A percentile compares a stretch with the other conserved stretches of the same genome.
These are phyloP conservation scores for Paramarasmius palmivorus DNA, from an alignment of 1,284 basidiomycete genomes.

Conservation along the genomic window DNA sequence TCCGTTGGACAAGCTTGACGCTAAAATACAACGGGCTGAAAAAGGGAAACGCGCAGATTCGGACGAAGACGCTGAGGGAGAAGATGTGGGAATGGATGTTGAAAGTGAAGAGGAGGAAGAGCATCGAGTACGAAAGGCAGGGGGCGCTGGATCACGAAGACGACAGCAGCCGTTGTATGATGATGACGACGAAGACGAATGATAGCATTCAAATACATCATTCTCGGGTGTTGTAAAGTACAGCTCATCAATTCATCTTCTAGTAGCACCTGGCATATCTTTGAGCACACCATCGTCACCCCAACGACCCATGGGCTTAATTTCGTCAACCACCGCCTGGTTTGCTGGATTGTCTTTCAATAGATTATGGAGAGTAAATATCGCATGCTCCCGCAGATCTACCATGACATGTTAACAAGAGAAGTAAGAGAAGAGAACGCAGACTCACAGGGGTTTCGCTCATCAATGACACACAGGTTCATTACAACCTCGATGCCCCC, in stretches of 20 bases:
- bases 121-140: constrained; percentile 55
- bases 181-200: constrained; percentile 62
- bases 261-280: constrained; percentile 29
- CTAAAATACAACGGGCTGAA: constrained; percentile 52
- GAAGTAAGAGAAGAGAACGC: constrained; percentile 2
- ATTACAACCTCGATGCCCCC: constrained; percentile 81
- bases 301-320: constrained; percentile 63
- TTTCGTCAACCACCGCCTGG: constrained; percentile 73
- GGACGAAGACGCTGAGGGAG: constrained; percentile 35
- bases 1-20: constrained; percentile 68
- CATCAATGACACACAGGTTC: constrained; percentile 86
- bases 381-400: constrained; percentile 90
- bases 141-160: constrained; percentile 42
- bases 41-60: constrained; percentile 36
- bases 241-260: constrained; percentile 11
- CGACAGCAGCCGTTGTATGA: constrained; percentile 57
- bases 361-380: constrained; percentile 80
- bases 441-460: constrained; percentile 80
- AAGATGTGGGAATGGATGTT: constrained; percentile 61
- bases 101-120: constrained; percentile 76
- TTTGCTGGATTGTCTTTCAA: constrained; percentile 77
- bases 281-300: constrained; percentile 59
- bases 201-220: constrained; percentile 14
- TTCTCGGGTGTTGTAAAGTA: background rate
- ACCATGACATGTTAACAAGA: background rate